Evolutionary conservation across 345 rosid species (phyloP), one percentile per base, ranked within the genome.

Genomic region (Eucalyptus tenuipes): DNA sequence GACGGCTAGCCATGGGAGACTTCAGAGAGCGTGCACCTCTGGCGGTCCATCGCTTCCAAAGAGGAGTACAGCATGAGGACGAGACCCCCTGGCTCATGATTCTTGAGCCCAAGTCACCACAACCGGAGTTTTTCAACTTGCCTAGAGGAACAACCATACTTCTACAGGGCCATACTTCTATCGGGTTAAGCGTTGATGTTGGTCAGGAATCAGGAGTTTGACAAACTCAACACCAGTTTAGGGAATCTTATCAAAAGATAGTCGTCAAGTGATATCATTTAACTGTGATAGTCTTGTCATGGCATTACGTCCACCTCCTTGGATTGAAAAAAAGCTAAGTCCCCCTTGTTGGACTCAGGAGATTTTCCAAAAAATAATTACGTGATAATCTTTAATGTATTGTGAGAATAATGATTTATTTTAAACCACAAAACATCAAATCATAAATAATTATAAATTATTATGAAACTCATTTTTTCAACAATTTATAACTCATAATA

Each of bases 381-480:
- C 10, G 1, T 18, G 2, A 52, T 18, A 52, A 52, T 52, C 1
- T 52, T 17, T 52, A 52, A 18, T 17, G 0, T 52, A 52, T 0
- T 18, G 2, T 1, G 1, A 52, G 8, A 52, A 52, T 52, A 52
- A 52, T 3, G 0, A 1, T 52, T 1, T 52, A 52, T 52, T 52
- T 18, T 18, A 4, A 52, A 52, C 17, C 2, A 52, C 3, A 18
- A 52, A 52, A 52, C 1, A 52, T 52, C 10, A 50, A 50, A 50
- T 50, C 9, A 17, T 1, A 50, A 50, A 50, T 50, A 50, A 50
- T 50, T 17, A 50, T 17, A 50, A 50, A 50, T 50, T 0, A 50
- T 50, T 17, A 4, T 50, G 1, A 4, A 50, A 0, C 55, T 3
- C 7, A 17, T 0, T 50, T 50, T 3, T 50, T 50, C 2, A 50